Base-by-base conservation (phyloP, 225 moss, liverwort and hornwort genomes). In the Pleurozium schreberi region DNA sequence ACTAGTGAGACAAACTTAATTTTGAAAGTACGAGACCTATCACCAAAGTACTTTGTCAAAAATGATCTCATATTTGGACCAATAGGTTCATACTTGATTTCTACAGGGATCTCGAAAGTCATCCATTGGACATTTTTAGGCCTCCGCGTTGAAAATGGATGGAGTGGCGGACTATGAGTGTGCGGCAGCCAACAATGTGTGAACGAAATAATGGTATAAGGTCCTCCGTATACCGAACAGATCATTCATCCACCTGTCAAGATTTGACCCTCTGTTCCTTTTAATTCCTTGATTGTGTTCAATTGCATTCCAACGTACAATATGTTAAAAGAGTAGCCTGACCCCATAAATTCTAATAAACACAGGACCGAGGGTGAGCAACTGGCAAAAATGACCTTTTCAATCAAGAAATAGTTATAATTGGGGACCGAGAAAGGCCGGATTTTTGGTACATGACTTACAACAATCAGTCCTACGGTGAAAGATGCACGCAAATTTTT, bases 391-490 rank as follows among this genome's bases (percentile, higher is more conserved):
- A 60, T 74, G 75, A 80, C 75, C 87, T 89, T 80, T 80, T 84
- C 91, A 91, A 89, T 91, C 87, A 84, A 87, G 66, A 75, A 74
- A 87, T n/a, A n/a, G n/a, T 89, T 59, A 60, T 67, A 74, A 67
- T 80, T 30, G 42, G 20, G 58, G 65, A 22, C 49, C 7, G 8
- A 50, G 40, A 80, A 64, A 73, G 58, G 58, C 40, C 59, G 31
- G 79, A 71, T 64, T 86, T 87, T 78, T n/a, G n/a, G 53, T 40
- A 80, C 27, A 84, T 49, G 64, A 64, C 65, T 87, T 58, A 47
- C 59, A 66, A 80, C 80, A 80, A 80, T 80, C 59, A 65, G 38
- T 64, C 43, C 75, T 15, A 38, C 74, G 1, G 0, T 67, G 67
- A 87, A 52, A 84, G 89, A 73, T 84, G 78, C 84, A 42, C 27